Evolutionary conservation across 257 asterid species (phyloP).

Genomic region (Gardenia jasminoides): DNA sequence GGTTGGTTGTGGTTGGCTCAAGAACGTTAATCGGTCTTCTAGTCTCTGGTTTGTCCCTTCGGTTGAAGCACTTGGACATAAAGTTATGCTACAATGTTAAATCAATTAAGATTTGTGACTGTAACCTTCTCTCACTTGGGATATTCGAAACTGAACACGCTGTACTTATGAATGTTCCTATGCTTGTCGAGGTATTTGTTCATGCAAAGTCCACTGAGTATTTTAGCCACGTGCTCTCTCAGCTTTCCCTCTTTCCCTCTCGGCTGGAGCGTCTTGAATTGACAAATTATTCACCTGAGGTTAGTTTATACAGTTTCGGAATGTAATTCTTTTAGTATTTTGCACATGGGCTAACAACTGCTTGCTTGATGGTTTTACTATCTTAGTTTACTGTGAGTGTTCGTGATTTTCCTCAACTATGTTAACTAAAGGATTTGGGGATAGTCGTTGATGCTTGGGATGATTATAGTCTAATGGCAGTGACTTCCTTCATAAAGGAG

Average conservation of each 20-base stretch:
- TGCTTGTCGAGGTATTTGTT: slow-evolving; percentile 41
- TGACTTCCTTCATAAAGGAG: not conserved
- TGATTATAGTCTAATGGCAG: not conserved
- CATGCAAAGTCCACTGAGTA: slow-evolving; percentile 2
- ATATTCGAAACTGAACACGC: not conserved
- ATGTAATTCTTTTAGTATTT: not conserved
- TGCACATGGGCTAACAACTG: too few species aligned
- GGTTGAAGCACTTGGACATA: slow-evolving; percentile 34
- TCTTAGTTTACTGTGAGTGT: not conserved
- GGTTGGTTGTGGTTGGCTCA: slow-evolving; percentile 34
- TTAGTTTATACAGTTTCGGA: not conserved
- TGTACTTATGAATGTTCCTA: slow-evolving; percentile 34
- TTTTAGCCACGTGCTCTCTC: not conserved
- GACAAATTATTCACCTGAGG: not conserved
- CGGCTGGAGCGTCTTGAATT: not conserved
- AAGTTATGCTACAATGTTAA: slow-evolving; percentile 28
- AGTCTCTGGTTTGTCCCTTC: slow-evolving; percentile 32
- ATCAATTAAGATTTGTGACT: slow-evolving; percentile 35
- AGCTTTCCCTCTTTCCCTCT: slow-evolving; percentile 3
- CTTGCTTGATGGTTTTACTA: not conserved
- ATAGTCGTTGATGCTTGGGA: not conserved
- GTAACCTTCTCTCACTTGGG: slow-evolving; percentile 42
- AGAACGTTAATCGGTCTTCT: slow-evolving; percentile 35
- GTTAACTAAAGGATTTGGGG: not conserved
- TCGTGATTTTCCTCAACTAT: not conserved